Evolutionary conservation across 2,329 filamentous ascomycete species (phyloP).

Genomic region (Dactylellina drechsleri): DNA sequence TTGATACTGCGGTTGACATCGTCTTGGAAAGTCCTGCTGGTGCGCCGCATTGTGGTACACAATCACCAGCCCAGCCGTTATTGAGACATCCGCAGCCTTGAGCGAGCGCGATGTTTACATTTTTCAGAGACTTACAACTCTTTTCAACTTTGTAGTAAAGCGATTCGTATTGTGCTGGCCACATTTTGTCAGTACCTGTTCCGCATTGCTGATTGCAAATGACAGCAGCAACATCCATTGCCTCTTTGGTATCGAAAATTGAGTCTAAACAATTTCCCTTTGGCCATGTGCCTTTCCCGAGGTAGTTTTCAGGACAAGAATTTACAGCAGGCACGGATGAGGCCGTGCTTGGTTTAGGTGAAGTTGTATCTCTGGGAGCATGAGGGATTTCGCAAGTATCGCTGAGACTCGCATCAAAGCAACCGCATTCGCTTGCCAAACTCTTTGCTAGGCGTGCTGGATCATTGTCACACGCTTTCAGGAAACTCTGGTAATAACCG

Average conservation of each 20-base stretch:
- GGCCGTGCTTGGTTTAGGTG: background rate
- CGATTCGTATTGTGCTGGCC: constrained; percentile 2
- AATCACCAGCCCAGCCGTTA: constrained; percentile 23
- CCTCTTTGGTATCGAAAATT: constrained; percentile 13
- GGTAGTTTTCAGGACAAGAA: constrained; percentile 20
- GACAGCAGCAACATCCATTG: background rate
- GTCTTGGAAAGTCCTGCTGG: constrained; percentile 13
- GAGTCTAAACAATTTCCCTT: constrained; percentile 26
- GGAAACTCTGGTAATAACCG: background rate
- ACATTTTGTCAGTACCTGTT: background rate
- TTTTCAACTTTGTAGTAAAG: constrained; percentile 1
- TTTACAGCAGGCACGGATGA: background rate
- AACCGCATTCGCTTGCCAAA: constrained; percentile 2
- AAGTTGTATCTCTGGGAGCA: background rate
- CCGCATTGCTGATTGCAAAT: constrained; percentile 37
- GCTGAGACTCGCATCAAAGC: background rate
- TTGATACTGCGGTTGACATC: background rate
- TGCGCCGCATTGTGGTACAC: constrained; percentile 17
- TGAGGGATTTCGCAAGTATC: constrained; percentile 18
- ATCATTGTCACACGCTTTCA: background rate
- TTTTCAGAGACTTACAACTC: constrained; percentile 2
- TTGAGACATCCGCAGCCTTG: constrained; percentile 45
- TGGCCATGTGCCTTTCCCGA: constrained; percentile 22
- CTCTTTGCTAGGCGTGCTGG: background rate
- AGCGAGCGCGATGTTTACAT: constrained; percentile 15